Base-by-base conservation (phyloP, 2,329 filamentous ascomycete genomes). In the Fusarium sterilihyphosum region DNA sequence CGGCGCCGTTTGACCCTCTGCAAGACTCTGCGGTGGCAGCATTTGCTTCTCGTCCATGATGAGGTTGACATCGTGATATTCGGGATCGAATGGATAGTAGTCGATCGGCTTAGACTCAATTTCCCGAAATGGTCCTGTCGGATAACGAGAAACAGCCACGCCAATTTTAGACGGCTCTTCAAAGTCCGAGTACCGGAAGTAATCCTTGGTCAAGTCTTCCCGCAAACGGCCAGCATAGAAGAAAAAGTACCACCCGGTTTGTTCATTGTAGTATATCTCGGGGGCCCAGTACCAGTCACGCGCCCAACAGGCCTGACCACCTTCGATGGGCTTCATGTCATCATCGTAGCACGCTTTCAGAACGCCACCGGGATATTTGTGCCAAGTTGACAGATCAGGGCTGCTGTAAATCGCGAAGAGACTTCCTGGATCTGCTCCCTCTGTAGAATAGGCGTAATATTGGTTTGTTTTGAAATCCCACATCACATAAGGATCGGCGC, bases 171-270 rank as follows among this genome's bases (percentile, higher is more conserved):
- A 81, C 7, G 81, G 81, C 67, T 83, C 81, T 29, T 83, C 81
- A 56, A 83, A 83, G 8, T 68, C 57, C 7, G 79, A 80, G 71
- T 82, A 83, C 35, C 78, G 77, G 54, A 83, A 83, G 60, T 83
- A 71, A 57, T 80, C 73, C 49, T 79, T 80, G 16, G 81, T 52
- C 59, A 82, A 26, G 47, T 83, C 78, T 61, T 81, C 76, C 37
- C 77, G 80, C 41, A 83, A 67, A 9, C 81, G 80, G 2, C 79
- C 81, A 18, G 81, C 80, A 40, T 82, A 83, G 75, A 83, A 79
- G 73, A 83, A 82, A 47, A 82, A 83, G 60, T 82, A 82, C 81
- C 81, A 82, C 16, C 79, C 81, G 7, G 81, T 82, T 68, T 77
- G 74, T 29, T 80, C 77, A 44, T 82, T 82, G 73, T 81, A 76